Base-by-base conservation (phyloP, 768 basidiomycete genomes). In the Leucocoprinus sp. region DNA sequence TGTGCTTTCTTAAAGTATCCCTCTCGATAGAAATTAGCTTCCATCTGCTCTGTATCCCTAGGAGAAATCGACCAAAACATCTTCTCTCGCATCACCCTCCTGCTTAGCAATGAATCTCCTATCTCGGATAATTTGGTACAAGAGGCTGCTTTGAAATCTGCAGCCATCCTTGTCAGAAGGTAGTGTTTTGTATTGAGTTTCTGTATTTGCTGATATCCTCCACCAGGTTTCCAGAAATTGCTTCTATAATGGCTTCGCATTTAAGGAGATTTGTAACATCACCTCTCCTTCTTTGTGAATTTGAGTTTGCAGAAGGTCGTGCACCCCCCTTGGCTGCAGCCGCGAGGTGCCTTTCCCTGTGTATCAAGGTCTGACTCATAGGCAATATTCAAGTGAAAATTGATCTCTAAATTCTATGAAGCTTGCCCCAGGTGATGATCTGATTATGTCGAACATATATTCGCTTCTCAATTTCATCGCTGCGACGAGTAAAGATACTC, bases 391-490 rank as follows among this genome's bases (percentile, higher is more conserved):
- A 18, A n/a, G 5, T 22, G 29, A 11, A 48, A 8, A 26, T 33
- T 40, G 15, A 7, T 48, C 12, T 12, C 31, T 50, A 17, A 34
- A 21, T 43, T 33, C 53, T 37, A 44, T 19, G n/a, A 26, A 92
- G 89, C 69, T 90, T 29, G 81, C 87, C 12, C 84, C 87, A 12
- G 88, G 87, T 34, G 87, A 92, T 52, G 92, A 93, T 57, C 74
- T 92, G 28, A 75, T 88, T 58, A 83, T 93, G 77, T 97, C 93
- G 3, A 90, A 93, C 54, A 85, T 97, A 81, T 97, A 98, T 61
- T 96, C 95, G 4, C 75, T 98, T 9, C 72, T 98, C 49, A 97
- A 98, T 59, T 86, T 88, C 60, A 84, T 97, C 49, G 80, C 88
- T 1, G 80, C 86, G 3, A 82, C 89, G 2, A 84, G 81, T 67